Conservation (phyloP, 2,329 filamentous ascomycete species). For the Penicillium polonicum region DNA sequence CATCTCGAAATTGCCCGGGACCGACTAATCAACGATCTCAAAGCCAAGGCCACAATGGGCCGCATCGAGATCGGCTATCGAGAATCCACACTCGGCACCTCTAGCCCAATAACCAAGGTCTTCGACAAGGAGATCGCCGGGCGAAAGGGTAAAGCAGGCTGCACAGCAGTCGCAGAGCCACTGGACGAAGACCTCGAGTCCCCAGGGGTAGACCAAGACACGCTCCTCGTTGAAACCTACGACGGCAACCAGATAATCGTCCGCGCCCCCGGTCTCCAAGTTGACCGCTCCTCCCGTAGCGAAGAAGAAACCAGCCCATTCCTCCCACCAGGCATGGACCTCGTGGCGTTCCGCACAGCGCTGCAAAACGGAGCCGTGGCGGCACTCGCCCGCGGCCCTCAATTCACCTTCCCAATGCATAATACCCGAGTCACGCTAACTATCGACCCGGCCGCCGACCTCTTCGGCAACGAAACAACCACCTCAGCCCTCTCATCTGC, state of each 20-base stretch:
- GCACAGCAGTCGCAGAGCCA: slow-evolving; percentile 67
- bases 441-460: slow-evolving; percentile 63
- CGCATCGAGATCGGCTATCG: slow-evolving; percentile 94
- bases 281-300: slow-evolving; percentile 37
- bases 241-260: slow-evolving; percentile 72
- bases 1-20: slow-evolving; percentile 92
- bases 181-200: slow-evolving; percentile 40
- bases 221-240: slow-evolving; percentile 45
- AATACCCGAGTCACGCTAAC: slow-evolving; percentile 68
- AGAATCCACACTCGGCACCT: slow-evolving; percentile 67
- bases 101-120: slow-evolving; percentile 57
- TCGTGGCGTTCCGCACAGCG: slow-evolving; percentile 50
- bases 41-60: slow-evolving; percentile 79
- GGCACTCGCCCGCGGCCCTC: slow-evolving; percentile 79
- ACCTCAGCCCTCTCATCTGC: slow-evolving; percentile 67
- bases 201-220: slow-evolving; percentile 22
- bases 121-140: slow-evolving; percentile 81
- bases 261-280: slow-evolving; percentile 50
- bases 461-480: slow-evolving; percentile 66
- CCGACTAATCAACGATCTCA: slow-evolving; percentile 83
- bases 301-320: slow-evolving; percentile 46
- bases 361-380: slow-evolving; percentile 79
- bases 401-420: slow-evolving; percentile 76
- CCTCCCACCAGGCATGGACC: slow-evolving; percentile 55
- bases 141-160: slow-evolving; percentile 74